Base-by-base conservation (phyloP, 2,329 filamentous ascomycete species). In the Trichoderma sp. region DNA sequence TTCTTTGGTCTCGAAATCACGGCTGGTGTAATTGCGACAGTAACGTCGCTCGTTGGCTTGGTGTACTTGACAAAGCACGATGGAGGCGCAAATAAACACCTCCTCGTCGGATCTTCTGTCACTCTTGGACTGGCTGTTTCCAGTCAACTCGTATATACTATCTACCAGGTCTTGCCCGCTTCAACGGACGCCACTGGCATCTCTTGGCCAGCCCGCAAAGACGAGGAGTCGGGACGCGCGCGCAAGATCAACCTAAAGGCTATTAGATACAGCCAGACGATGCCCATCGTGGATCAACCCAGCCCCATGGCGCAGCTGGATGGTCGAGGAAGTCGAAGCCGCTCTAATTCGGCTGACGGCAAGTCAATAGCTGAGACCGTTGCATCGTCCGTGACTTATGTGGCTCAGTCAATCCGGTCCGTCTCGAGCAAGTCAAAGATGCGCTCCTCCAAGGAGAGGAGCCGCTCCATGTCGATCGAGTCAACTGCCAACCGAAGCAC, bases 391-490 rank as follows among this genome's bases (percentile, higher is more conserved):
- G 77, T 75, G 79, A 81, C 74, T 81, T 85, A 74, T 77, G 82
- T 75, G 83, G 87, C 69, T 76, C 83, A 71, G 77, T 84, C 51
- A 80, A 86, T 76, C 83, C 86, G 87, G 6, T 88, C 89, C 6
- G 85, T 87, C 58, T 85, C 85, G 2, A 91, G 89, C 51, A 87
- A 82, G 77, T 88, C 87, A 3, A 84, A 84, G 61, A 81, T 91
- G 39, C 79, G 91, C 2, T 81, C 84, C 15, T 75, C 77, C 6
- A 82, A 79, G 71, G 82, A 84, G 67, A 83, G 81, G 26, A 81
- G 82, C 28, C 82, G 87, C 26, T 79, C 84, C 3, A 75, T 81
- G 7, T 90, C 67, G 28, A 78, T 86, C 11, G 86, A 88, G 6
- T 87, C 86, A 0, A 79, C 76, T 53, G 73, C 77, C 8, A 79